phyloP scores from a whole-genome alignment of 345 rosid species.

The Mangifera indica region DNA sequence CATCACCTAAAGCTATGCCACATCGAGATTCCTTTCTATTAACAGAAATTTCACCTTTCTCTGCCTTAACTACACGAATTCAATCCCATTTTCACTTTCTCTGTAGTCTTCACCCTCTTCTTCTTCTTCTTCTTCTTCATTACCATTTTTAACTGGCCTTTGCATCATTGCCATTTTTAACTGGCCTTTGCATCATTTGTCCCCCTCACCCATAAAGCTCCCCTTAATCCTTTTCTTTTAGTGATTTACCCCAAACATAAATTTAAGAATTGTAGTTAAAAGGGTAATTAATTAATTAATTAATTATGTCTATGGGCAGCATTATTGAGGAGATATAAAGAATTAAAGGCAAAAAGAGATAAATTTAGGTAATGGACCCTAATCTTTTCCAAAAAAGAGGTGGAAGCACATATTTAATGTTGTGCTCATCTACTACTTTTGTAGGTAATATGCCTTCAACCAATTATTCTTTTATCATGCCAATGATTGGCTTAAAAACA shows the following conservation, averaged over 20 bases:
- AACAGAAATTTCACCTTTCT: conserved; percentile 26
- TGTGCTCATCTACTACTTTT: conserved; percentile 36
- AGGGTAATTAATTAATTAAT: too few relatives aligned
- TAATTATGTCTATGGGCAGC: conserved; percentile 19
- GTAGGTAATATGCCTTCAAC: conserved; percentile 30
- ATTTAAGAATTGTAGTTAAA: background rate
- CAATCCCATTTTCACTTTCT: too few relatives aligned
- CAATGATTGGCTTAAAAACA: conserved; percentile 43
- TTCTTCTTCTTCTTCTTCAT: conserved; percentile 12
- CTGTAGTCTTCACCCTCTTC: too few relatives aligned
- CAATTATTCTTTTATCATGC: conserved; percentile 38
- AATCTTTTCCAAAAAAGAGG: conserved; percentile 23
- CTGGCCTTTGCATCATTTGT: background rate
- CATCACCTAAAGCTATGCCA: conserved; percentile 95
- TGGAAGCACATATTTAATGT: conserved; percentile 30
- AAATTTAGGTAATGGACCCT: conserved; percentile 34
- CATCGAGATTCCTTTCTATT: conserved; percentile 73
- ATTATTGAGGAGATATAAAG: conserved; percentile 27
- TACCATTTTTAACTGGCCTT: background rate
- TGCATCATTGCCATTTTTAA: conserved; percentile 23
- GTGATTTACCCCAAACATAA: conserved; percentile 2
- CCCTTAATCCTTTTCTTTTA: background rate
- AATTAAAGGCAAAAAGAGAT: conserved; percentile 15
- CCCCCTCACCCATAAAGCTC: background rate
- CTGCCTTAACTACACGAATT: too few relatives aligned